Conservation (phyloP, 441 rosid species). For the Daphne laureola region DNA sequence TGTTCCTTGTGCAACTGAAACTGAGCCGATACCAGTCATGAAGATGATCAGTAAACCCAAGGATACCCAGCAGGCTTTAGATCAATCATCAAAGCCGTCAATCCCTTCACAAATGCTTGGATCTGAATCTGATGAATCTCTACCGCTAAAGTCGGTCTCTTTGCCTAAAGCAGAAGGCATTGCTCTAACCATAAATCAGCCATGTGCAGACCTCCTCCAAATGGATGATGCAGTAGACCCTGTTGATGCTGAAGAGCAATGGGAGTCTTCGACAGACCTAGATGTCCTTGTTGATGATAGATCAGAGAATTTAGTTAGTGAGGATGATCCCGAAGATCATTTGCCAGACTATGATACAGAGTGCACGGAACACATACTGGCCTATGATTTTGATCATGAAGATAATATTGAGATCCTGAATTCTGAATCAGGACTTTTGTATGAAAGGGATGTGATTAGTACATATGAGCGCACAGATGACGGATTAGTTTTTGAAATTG, state of each 20-base stretch:
- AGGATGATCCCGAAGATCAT: constrained; percentile 26
- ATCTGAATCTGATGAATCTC: constrained; percentile 18
- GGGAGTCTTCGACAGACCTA: constrained; percentile 47
- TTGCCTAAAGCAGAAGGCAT: constrained; percentile 19
- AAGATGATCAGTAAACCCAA: constrained; percentile 11
- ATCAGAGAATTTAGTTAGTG: constrained; percentile 25
- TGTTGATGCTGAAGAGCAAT: constrained; percentile 28
- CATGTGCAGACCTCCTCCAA: constrained; percentile 19
- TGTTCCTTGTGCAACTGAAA: constrained; percentile 11
- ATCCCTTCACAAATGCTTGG: constrained; percentile 15
- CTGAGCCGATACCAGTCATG: constrained; percentile 15
- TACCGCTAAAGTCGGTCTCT: constrained; percentile 16
- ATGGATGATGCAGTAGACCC: constrained; percentile 27
- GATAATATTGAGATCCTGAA: constrained; percentile 24
- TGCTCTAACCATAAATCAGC: constrained; percentile 16
- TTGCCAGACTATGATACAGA: constrained; percentile 20
- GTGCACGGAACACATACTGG: constrained; percentile 19
- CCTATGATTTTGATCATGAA: constrained; percentile 30
- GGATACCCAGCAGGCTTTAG: constrained; percentile 15
- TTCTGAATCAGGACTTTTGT: constrained; percentile 17
- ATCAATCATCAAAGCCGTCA: constrained; percentile 6
- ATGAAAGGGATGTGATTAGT: constrained; percentile 18
- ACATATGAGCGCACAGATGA: constrained; percentile 19
- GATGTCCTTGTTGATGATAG: constrained; percentile 36
- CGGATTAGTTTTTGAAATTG: constrained; percentile 18